Evolutionary conservation across 441 rosid genomes (phyloP), one percentile per base, ranked within the genome.

Genomic region (Eugenia klotzschiana): DNA sequence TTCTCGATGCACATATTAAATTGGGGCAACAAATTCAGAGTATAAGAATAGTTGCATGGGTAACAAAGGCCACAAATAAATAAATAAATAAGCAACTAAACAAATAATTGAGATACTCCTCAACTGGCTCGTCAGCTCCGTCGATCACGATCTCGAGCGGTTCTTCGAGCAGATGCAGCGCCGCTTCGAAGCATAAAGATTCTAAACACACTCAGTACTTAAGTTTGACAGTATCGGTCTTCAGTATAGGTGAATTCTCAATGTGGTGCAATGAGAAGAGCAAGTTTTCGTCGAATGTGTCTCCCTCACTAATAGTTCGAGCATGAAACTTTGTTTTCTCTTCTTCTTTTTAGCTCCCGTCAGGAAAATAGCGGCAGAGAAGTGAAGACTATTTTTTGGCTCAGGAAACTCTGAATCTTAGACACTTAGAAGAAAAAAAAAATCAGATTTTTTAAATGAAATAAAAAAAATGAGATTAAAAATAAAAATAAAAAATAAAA

Each of bases 111-210:
- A 40, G 41, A 40, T 40, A 37, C 79, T 97, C n/a, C 84, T 97
- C 53, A 92, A 96, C 22, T 93, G 99, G 0, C 91, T 97, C 40
- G 93, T 95, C 33, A 85, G 80, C 83, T 89, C 96, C 7, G 98
- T 87, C 13, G 98, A 95, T 51, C 91, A 97, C 82, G 98, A 97
- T 72, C 96, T 94, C 29, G 89, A 95, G 85, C 93, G 81, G n/a
- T 97, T 97, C 91, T 95, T 95, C 84, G 90, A 91, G 81, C 94
- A 96, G 50, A 94, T 97, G 88, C 88, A 98, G 50, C 89, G 86
- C 50, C 89, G 98, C 87, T 93, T 94, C 57, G 40, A 93, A 69
- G 93, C 95, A 98, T 96, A 95, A 87, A 55, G 80, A 27, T 54
- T 37, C 82, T 58, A 11, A 37, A 1, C 55, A n/a, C 40, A 0